Percentiles rank a stretch among this genome's conserved stretches.
Conservation (phyloP, 257 asterid species). For the Thymus mandschuricus region DNA sequence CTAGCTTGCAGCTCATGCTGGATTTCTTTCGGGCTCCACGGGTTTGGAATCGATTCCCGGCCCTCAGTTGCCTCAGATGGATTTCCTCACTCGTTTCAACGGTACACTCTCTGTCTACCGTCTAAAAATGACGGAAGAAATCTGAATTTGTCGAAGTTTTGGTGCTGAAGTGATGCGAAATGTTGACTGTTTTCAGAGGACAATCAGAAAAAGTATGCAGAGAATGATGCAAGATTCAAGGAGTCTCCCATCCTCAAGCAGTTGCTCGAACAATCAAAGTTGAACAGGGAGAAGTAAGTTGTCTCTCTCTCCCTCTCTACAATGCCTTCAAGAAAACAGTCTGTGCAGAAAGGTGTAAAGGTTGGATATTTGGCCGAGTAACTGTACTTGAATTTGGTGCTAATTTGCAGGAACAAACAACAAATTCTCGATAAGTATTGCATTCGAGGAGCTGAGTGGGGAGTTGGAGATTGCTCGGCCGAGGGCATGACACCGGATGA, state of each 20-base stretch:
- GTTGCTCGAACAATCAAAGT: slow-evolving; percentile 75
- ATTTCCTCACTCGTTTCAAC: slow-evolving; percentile 75
- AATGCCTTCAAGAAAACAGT: not conserved
- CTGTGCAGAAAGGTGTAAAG: not conserved
- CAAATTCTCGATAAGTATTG: slow-evolving; percentile 75
- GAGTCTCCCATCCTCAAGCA: slow-evolving; percentile 82
- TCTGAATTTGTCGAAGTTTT: not conserved
- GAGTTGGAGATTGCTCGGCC: slow-evolving; percentile 95
- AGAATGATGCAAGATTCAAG: slow-evolving; percentile 80
- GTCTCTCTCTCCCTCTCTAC: slow-evolving; percentile 24
- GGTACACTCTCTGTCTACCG: slow-evolving; percentile 44
- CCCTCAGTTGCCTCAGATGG: slow-evolving; percentile 82
- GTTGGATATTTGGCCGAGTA: not conserved
- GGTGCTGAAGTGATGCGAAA: slow-evolving; percentile 17
- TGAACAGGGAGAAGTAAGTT: slow-evolving; percentile 76
- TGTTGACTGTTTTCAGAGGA: slow-evolving; percentile 53
- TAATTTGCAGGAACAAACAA: slow-evolving; percentile 61
- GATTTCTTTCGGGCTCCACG: slow-evolving; percentile 73
- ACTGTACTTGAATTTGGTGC: not conserved
- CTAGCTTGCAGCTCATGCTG: slow-evolving; percentile 86
- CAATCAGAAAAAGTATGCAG: slow-evolving; percentile 93
- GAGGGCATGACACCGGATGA: slow-evolving; percentile 86
- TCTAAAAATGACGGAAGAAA: not conserved
- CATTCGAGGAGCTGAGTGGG: slow-evolving; percentile 97
- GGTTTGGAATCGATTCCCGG: slow-evolving; percentile 96